Evolutionary conservation across 2,329 filamentous ascomycete genomes (phyloP).

Genomic region (Pyrenophora seminiperda): DNA sequence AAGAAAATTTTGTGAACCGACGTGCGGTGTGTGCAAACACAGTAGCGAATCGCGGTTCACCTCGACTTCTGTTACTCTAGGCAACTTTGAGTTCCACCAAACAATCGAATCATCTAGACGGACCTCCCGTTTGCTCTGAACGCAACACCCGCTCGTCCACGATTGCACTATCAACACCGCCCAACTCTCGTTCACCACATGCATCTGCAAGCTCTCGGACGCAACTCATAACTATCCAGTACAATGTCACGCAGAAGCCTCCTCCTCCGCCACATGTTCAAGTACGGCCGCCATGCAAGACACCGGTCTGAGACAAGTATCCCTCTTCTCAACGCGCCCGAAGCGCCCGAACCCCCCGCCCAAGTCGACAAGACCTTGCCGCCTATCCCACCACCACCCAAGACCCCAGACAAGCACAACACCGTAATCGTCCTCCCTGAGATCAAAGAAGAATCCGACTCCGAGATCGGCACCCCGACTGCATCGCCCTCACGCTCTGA

Average conservation of each 20-base stretch:
- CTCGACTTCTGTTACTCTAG: neutral
- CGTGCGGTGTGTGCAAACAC: neutral
- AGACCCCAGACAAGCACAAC: slow-evolving; percentile 4
- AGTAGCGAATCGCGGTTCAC: neutral
- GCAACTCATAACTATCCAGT: neutral
- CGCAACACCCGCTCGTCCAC: neutral
- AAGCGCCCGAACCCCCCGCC: neutral
- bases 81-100: too few relatives aligned
- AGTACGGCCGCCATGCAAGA: slow-evolving; percentile 8
- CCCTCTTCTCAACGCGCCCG: neutral
- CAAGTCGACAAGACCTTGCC: neutral
- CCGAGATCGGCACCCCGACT: neutral
- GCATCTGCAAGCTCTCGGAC: neutral
- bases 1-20: too few relatives aligned
- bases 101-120: neutral
- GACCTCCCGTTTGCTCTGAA: neutral
- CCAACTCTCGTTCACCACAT: neutral
- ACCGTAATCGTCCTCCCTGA: neutral
- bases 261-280: slow-evolving; percentile 25
- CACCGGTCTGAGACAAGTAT: neutral
- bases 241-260: slow-evolving; percentile 15
- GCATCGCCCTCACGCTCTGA: neutral
- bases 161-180: neutral
- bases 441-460: neutral
- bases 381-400: neutral